Evolutionary conservation across 2,329 filamentous ascomycete species (phyloP), one percentile per base, ranked within the genome.

Genomic region (Corynespora cassiicola): DNA sequence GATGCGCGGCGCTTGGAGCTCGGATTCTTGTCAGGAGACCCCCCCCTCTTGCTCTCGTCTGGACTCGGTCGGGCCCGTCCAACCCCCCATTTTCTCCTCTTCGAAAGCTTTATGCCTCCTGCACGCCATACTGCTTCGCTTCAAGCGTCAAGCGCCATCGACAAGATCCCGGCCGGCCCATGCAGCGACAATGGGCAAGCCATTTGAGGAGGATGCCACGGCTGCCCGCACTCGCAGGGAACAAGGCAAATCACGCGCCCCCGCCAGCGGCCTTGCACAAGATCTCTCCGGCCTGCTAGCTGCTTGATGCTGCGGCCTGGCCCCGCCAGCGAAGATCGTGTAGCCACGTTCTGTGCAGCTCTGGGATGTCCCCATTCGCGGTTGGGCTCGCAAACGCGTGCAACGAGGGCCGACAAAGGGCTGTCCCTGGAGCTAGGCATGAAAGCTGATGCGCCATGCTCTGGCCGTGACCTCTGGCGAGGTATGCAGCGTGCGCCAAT

Each of bases 51-150:
- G 51, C 53, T 50, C 41, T 32, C 49, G 42, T 51, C 52, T 53
- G 43, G 50, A 52, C 58, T 58, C 54, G 54, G 54, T 53, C 56
- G 51, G 50, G 48, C 47, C 54, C 53, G 45, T 41, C 50, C 36
- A 42, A 37, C 47, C 44, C 43, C 37, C 47, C 49, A 47, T 43
- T 39, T 19, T 50, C 48, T 56, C 52, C 40, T 52, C 51, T 50
- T 52, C 52, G 30, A 60, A 46, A 35, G 49, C 56, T 49, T 50
- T 36, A 56, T 53, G 49, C 54, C 49, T 58, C 44, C 59, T 65
- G 63, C 61, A 65, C 61, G 61, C 65, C 57, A 63, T 63, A 47
- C 58, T 62, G 44, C 52, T 61, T 61, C 54, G 59, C 58, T 61
- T 58, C 55, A 58, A 50, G 59, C 58, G 61, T 58, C 55, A 58